Evolutionary conservation across 1,139 yeast genomes (phyloP), one percentile per base, ranked within the genome.

Genomic region (Hansenula sp.): DNA sequence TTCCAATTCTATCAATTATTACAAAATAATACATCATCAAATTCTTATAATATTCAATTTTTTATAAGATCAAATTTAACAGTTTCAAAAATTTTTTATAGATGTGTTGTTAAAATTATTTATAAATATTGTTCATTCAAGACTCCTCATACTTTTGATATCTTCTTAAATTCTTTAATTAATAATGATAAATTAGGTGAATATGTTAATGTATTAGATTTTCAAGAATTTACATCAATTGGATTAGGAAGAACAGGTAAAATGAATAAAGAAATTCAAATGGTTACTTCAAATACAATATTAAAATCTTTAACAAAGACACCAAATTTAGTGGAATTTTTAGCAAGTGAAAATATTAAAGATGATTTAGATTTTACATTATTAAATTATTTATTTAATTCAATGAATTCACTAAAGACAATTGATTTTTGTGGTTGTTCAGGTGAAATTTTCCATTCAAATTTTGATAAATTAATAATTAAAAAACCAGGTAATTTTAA

Each of bases 401-500:
- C 75, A 16, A 69, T 83, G 49, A 75, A 75, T 11, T 66, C 72
- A 43, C 66, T 90, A 36, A 78, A 81, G 59, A 78, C 87, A 1
- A 66, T 89, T 19, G 97, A 89, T 63, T 87, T 89, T 52, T 89
- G 96, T 61, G 97, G 97, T 4, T 87, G 95, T 31, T 79, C 88
- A 13, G 82, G 86, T 39, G 69, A 69, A 37, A 65, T 60, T 21
- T 85, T 86, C 55, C 78, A 78, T 12, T 57, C 64, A n/a, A 84
- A 86, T n/a, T 83, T 87, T 57, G 66, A 69, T 28, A 55, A 60
- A 29, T 56, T 74, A 12, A 50, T 46, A 8, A 58, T 71, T 31
- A 44, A 46, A 34, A 52, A 46, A 19, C 60, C 60, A 18, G 60
- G 58, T 13, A 60, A 66, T 31, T 54, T 58, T 32, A 60, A 57